A percentile compares a stretch with the other conserved stretches of the same genome.
phyloP scores from a whole-genome alignment of 2,329 filamentous ascomycete genomes.

The Talaromyces sp. region DNA sequence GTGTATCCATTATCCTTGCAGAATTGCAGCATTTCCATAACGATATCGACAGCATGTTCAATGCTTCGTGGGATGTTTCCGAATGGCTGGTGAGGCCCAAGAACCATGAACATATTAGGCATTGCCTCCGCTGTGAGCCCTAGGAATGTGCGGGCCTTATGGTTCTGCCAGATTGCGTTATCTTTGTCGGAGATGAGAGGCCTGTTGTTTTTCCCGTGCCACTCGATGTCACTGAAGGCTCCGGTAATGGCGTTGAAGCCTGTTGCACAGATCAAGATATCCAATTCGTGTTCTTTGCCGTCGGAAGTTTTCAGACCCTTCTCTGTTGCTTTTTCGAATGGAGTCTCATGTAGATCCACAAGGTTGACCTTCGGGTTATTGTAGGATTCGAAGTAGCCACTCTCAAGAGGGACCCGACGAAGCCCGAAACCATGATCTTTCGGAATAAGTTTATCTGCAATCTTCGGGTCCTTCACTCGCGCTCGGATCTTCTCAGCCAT shows the following conservation, averaged over 20 bases:
- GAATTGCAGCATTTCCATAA: constrained; percentile 37
- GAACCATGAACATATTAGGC: constrained; percentile 57
- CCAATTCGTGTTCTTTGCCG: constrained; percentile 42
- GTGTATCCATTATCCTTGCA: constrained; percentile 23
- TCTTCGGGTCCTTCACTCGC: constrained; percentile 16
- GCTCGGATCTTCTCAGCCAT: constrained; percentile 23
- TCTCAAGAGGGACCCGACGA: constrained; percentile 19
- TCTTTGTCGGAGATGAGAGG: constrained; percentile 29
- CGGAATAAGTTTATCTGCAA: constrained; percentile 21
- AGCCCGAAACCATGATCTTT: constrained; percentile 23
- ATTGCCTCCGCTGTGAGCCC: constrained; percentile 49
- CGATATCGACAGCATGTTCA: constrained; percentile 42
- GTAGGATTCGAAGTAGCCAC: constrained; percentile 38
- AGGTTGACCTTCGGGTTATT: constrained; percentile 39
- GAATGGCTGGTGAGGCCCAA: constrained; percentile 56
- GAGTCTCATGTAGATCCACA: constrained; percentile 30
- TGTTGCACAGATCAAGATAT: constrained; percentile 49
- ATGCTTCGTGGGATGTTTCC: constrained; percentile 37
- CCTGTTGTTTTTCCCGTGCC: constrained; percentile 39
- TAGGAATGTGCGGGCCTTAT: constrained; percentile 43
- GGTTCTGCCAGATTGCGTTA: constrained; percentile 20
- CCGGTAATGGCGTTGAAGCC: constrained; percentile 51
- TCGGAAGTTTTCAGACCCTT: constrained; percentile 45
- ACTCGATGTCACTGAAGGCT: constrained; percentile 43
- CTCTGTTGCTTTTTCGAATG: constrained; percentile 15